Conservation (phyloP, 768 basidiomycete species). For the Suillus plorans region DNA sequence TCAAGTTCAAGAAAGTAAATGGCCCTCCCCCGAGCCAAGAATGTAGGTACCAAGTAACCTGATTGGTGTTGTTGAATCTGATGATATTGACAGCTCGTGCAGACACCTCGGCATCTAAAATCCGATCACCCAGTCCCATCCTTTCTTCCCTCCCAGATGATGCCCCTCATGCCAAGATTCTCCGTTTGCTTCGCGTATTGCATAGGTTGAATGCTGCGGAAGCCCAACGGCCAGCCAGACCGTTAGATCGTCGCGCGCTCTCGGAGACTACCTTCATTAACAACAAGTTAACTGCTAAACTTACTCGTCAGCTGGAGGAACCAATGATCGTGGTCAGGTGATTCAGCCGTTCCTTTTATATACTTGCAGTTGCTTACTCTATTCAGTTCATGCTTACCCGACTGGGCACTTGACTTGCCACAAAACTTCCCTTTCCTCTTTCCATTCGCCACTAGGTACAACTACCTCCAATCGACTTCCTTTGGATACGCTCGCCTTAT, state of each 20-base stretch:
- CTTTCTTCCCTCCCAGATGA: slow-evolving; percentile 83
- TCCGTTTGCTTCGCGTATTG: slow-evolving; percentile 85
- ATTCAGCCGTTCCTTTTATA: slow-evolving; percentile 17
- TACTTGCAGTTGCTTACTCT: slow-evolving; percentile 2
- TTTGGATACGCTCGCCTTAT: slow-evolving; percentile 97
- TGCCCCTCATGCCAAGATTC: slow-evolving; percentile 84
- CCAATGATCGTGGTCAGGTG: slow-evolving; percentile 99
- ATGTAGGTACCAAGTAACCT: slow-evolving; percentile 39
- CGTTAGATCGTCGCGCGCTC: slow-evolving; percentile 56
- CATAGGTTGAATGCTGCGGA: slow-evolving; percentile 81
- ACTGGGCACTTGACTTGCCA: slow-evolving; percentile 95
- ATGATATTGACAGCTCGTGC: slow-evolving; percentile 23
- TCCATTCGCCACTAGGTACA: slow-evolving; percentile 96
- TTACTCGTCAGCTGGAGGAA: slow-evolving; percentile 96
- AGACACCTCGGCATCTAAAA: slow-evolving; percentile 44
- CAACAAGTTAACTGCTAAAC: slow-evolving; percentile 95
- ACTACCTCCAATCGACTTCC: slow-evolving; percentile 95
- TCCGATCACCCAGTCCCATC: slow-evolving; percentile 61
- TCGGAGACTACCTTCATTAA: slow-evolving; percentile 90
- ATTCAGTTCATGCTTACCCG: slow-evolving; percentile 86
- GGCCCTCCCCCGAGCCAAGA: slow-evolving; percentile 73
- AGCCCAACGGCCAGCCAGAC: slow-evolving; percentile 50
- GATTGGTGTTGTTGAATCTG: background rate
- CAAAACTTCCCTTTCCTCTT: slow-evolving; percentile 98
- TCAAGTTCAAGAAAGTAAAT: slow-evolving; percentile 90